These are phyloP conservation scores for Talaromyces nanjingensis DNA, from an alignment of 495 filamentous ascomycete genomes.

Conservation along the genomic window DNA sequence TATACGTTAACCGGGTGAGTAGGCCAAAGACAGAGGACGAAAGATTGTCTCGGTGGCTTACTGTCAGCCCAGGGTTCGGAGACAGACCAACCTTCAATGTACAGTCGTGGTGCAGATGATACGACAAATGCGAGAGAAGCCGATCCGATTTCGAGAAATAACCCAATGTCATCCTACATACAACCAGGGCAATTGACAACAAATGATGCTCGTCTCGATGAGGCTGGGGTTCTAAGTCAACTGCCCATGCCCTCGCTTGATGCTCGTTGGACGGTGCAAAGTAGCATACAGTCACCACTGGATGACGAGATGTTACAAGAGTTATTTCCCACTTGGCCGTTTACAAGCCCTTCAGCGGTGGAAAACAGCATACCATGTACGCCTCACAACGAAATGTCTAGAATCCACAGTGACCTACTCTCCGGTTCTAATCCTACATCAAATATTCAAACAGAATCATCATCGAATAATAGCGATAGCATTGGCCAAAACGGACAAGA, in stretches of 20 bases:
- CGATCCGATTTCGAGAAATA: neutral
- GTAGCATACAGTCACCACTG: neutral
- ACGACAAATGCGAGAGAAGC: neutral
- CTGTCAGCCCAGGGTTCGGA: neutral
- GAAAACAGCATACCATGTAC: neutral
- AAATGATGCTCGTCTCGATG: neutral
- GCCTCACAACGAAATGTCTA: neutral
- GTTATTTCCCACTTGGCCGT: neutral
- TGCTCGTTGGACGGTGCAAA: neutral
- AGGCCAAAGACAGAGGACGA: conserved; percentile 13
- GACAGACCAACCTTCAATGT: neutral
- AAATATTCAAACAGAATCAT: neutral
- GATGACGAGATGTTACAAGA: neutral
- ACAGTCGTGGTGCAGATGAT: neutral
- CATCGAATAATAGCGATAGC: neutral
- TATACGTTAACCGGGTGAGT: neutral
- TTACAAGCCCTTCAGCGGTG: neutral
- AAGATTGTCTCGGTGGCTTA: conserved; percentile 9
- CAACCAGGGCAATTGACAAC: neutral
- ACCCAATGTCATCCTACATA: neutral
- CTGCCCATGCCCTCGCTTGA: neutral
- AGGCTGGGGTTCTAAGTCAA: neutral
- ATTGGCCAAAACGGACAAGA: neutral
- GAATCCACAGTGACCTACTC: neutral
- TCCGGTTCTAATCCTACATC: neutral